A percentile compares a stretch with the other conserved stretches of the same genome.
Evolutionary conservation across 1,284 basidiomycete genomes (phyloP).

Genomic region (Microbotryum saponariae): DNA sequence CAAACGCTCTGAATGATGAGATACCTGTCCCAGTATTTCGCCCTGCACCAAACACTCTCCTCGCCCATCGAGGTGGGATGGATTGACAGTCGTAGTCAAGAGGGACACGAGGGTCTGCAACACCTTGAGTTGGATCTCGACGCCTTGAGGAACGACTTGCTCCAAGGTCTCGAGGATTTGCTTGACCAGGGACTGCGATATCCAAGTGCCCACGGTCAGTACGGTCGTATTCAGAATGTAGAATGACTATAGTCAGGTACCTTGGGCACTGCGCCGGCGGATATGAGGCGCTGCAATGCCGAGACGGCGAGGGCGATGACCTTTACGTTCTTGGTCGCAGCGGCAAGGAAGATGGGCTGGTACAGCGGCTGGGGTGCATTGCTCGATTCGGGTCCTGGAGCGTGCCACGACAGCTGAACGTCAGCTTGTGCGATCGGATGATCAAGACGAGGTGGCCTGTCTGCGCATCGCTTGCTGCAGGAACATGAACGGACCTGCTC

Average conservation of each 20-base stretch:
- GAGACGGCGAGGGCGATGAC: conserved; percentile 85
- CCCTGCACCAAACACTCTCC: conserved; percentile 58
- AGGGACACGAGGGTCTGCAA: conserved; percentile 82
- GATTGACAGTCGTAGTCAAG: conserved; percentile 55
- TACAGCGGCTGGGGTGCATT: conserved; percentile 62
- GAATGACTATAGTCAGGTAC: conserved; percentile 33
- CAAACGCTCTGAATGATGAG: conserved; percentile 36
- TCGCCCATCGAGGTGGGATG: background rate
- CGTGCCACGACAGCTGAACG: too few relatives aligned
- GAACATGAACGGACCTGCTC: conserved; percentile 13
- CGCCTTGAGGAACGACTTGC: conserved; percentile 81
- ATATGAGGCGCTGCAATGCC: conserved; percentile 82
- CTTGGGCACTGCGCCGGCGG: conserved; percentile 64
- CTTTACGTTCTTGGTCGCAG: conserved; percentile 86
- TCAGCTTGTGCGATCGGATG: too few relatives aligned
- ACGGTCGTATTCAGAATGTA: background rate
- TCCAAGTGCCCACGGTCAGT: background rate
- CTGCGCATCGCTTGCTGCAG: too few relatives aligned
- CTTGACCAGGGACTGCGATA: conserved; percentile 57
- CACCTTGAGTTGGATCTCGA: conserved; percentile 87
- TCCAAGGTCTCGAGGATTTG: conserved; percentile 71
- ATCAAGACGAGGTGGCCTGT: too few relatives aligned
- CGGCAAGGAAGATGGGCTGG: conserved; percentile 85
- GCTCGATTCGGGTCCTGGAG: background rate
- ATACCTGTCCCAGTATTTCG: conserved; percentile 65